Evolutionary conservation across 352 stramenopile genomes (phyloP).

Genomic region (Globisporangium ultimum): DNA sequence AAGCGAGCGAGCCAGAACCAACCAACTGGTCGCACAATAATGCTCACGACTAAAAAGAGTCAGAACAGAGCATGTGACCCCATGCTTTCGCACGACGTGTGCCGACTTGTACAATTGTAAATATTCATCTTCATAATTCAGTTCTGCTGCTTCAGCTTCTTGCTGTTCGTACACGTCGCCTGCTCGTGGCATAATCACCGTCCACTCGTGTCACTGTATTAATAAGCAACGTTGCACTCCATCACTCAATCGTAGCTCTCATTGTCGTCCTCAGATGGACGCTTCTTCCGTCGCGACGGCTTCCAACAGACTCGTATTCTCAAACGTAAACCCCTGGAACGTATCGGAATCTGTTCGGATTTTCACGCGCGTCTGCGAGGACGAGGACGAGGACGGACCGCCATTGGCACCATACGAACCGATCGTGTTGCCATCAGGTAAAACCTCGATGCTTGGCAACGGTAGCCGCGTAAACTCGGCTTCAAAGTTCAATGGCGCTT

Average conservation of each 20-base stretch:
- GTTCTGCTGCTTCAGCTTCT: not conserved
- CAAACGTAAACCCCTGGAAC: slow-evolving; percentile 82
- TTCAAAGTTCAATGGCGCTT: slow-evolving; percentile 84
- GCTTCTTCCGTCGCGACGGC: slow-evolving; percentile 22
- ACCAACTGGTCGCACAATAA: too few relatives aligned
- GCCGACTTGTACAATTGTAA: too few relatives aligned
- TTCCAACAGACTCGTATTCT: slow-evolving; percentile 68
- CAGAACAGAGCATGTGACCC: too few relatives aligned
- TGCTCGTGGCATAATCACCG: too few relatives aligned
- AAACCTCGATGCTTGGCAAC: slow-evolving; percentile 60
- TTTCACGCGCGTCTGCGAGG: slow-evolving; percentile 12
- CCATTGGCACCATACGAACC: slow-evolving; percentile 18
- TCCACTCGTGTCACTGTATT: not conserved
- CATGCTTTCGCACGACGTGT: too few relatives aligned
- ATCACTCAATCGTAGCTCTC: not conserved
- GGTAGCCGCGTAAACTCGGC: slow-evolving; percentile 83
- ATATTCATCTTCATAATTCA: too few relatives aligned
- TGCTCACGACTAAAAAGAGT: too few relatives aligned
- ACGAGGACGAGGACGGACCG: slow-evolving; percentile 4
- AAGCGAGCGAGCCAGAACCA: too few relatives aligned
- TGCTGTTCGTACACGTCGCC: not conserved
- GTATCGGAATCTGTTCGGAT: slow-evolving; percentile 61
- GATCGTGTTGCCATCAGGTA: not conserved
- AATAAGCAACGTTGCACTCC: too few relatives aligned
- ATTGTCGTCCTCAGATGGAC: not conserved